Percentiles rank a stretch among this genome's conserved stretches.
Conservation (phyloP, 2,329 filamentous ascomycete species). For the Eurotiales sp. region DNA sequence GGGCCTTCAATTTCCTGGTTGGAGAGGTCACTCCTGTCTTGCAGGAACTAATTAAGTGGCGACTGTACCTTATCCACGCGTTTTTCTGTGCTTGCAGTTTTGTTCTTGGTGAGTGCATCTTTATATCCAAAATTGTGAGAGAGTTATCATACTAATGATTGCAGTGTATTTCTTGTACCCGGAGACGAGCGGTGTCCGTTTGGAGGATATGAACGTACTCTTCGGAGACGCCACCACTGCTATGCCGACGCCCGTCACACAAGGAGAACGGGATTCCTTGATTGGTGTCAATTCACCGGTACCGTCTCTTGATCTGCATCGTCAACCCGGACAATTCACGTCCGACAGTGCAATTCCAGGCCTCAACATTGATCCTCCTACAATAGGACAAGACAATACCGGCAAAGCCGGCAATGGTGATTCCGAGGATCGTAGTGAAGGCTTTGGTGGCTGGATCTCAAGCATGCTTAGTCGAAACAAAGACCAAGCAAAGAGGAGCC, state of each 20-base stretch:
- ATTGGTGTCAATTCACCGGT: conserved; percentile 75
- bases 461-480: conserved; percentile 58
- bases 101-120: conserved; percentile 72
- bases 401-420: conserved; percentile 44
- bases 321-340: conserved; percentile 44
- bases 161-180: conserved; percentile 96
- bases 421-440: conserved; percentile 43
- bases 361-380: conserved; percentile 75
- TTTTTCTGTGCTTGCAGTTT: conserved; percentile 97
- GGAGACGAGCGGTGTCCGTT: conserved; percentile 88
- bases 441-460: conserved; percentile 66
- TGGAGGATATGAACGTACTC: conserved; percentile 93
- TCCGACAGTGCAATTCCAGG: conserved; percentile 71
- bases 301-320: conserved; percentile 69
- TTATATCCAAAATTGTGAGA: background rate
- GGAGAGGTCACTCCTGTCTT: conserved; percentile 92
- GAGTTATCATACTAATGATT: background rate
- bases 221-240: conserved; percentile 91
- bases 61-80: conserved; percentile 89
- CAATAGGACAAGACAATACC: conserved; percentile 49
- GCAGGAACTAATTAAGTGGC: conserved; percentile 89
- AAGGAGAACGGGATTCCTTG: conserved; percentile 77
- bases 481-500: conserved; percentile 31
- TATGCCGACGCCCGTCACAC: conserved; percentile 72
- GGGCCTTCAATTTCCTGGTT: conserved; percentile 97